Evolutionary conservation across 2,329 filamentous ascomycete species (phyloP).

Genomic region (Aspergillus sp.): DNA sequence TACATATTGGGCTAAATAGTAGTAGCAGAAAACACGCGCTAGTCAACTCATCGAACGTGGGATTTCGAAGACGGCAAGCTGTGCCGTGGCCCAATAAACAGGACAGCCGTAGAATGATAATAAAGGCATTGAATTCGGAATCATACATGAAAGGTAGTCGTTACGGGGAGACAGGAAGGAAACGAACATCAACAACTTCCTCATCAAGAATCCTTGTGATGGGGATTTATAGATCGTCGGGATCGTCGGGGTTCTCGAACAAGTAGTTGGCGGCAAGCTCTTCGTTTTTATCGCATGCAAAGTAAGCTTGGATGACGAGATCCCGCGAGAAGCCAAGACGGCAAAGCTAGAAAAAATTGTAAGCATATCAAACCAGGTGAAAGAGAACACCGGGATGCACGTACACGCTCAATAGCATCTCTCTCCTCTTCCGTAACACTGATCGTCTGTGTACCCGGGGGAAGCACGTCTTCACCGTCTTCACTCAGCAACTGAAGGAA

Average conservation of each 20-base stretch:
- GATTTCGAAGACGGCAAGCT: conserved; percentile 1
- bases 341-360: conserved; percentile 58
- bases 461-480: conserved; percentile 69
- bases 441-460: conserved; percentile 82
- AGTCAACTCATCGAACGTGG: not conserved
- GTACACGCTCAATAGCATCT: conserved; percentile 90
- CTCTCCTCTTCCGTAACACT: conserved; percentile 92
- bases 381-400: conserved; percentile 23
- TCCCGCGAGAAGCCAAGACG: conserved; percentile 89
- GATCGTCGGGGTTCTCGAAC: conserved; percentile 92
- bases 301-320: conserved; percentile 94
- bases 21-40: not conserved
- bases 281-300: conserved; percentile 99
- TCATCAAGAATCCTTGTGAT: not conserved
- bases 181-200: conserved; percentile 1
- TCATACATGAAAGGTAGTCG: conserved; percentile 13
- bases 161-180: conserved; percentile 18
- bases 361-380: conserved; percentile 7
- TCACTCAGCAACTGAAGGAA: conserved; percentile 88
- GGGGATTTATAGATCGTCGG: conserved; percentile 36
- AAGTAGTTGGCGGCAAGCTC: conserved; percentile 96
- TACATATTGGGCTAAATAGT: no score
- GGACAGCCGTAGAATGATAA: conserved; percentile 1
- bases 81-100: not conserved
- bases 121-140: conserved; percentile 10